Base-by-base conservation (phyloP, 805 yeast species). In the Alloascoidea africana region DNA sequence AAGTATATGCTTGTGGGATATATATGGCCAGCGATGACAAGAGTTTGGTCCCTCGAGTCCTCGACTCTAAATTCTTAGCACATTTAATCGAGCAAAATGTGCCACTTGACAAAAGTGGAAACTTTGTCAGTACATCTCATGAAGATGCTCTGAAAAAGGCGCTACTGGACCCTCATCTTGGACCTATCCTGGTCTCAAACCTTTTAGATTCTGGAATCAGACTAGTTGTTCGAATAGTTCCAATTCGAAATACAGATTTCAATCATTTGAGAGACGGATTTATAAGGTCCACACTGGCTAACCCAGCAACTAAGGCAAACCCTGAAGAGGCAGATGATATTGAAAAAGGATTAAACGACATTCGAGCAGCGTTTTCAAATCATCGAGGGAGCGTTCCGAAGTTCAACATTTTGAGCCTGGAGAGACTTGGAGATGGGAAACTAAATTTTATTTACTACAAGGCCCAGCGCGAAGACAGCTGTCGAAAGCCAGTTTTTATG, bases 201-300 rank as follows among this genome's bases (percentile, higher is more conserved):
- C 58, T 87, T 35, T 52, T 86, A 32, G 72, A 70, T 33, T 55
- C 70, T 6, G 71, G 75, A 11, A 69, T 79, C 27, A 68, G 74
- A 40, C 67, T 85, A 46, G 62, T 76, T 34, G 77, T 86, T 17
- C 65, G 94, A 44, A 77, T 89, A 41, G 76, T 80, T 6, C 96
- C 98, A 0, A 75, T 79, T 14, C 71, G 96, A 52, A 85, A 82
- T 54, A 89, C 97, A 1, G 96, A 89, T 57, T 86, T 81, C 57
- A 74, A 75, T 44, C 97, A 91, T 53, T 58, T 89, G 49, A 71
- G 81, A 45, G 97, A 91, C 52, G 97, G 97, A 0, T 70, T 91
- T 42, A 70, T 85, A 36, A 78, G 87, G 53, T 74, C 94, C 14
- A 70, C 84, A 35, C 63, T 77, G 54, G 79, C 84, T 27, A 73